Evolutionary conservation across 805 yeast species (phyloP), one percentile per base, ranked within the genome.

Genomic region (Cyberlindnera sargentensis): DNA sequence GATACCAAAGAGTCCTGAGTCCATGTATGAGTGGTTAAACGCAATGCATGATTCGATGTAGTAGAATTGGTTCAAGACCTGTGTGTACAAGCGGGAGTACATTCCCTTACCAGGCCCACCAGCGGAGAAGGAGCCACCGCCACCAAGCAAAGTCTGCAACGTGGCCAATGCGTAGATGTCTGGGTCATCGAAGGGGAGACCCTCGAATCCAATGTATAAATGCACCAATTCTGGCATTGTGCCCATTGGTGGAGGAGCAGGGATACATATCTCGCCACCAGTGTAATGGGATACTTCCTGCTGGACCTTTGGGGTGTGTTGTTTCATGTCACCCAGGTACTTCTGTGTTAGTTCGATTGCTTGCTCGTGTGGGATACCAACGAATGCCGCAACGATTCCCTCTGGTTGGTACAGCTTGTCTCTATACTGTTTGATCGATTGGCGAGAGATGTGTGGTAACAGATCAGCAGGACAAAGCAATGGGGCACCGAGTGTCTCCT

Each of bases 41-140:
- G 95, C 77, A 55, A 80, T 71, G 62, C 96, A 88, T 56, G 84
- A 82, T 59, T 93, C 99, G 41, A 93, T 80, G 61, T 84, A 90
- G 34, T 95, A 95, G 60, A 84, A 86, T 61, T 84, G 93, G 65
- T 91, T 91, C 60, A 93, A 71, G 3, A 93, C 95, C 53, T 89
- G 79, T 0, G 96, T 87, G 68, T 89, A 93, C 25, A 95, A 76
- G 46, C 98, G 75, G 4, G 96, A 87, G 62, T 89, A 93, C 98
- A 93, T 90, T 4, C 99, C 99, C 64, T 93, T 93, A 42, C 99
- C 99, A 15, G 99, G 99, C 0, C 99, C 99, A 51, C 99, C 99
- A 8, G 99, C 98, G 20, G 95, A 82, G 60, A 93, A 93, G 2
- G 98, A 89, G 5, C 96, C 95, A 45, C 98, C 99, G 32, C 98